phyloP scores from a whole-genome alignment of 2,329 filamentous ascomycete species.

The Penicillium paneum region DNA sequence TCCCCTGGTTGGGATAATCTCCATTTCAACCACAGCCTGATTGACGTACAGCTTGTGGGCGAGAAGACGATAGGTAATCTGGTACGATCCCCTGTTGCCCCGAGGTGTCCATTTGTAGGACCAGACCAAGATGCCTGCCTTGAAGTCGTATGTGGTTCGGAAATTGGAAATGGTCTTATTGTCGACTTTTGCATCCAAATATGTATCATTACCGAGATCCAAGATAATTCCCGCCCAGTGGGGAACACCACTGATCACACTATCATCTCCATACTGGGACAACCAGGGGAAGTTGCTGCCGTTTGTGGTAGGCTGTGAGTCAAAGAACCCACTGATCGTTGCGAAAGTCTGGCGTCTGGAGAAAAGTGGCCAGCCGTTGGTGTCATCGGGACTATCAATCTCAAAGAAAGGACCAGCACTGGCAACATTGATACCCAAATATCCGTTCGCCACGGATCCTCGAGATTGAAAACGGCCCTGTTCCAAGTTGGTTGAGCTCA shows the following conservation, averaged over 20 bases:
- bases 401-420: constrained; percentile 64
- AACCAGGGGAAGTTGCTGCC: constrained; percentile 66
- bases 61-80: constrained; percentile 64
- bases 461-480: constrained; percentile 61
- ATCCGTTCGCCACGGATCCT: constrained; percentile 61
- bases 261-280: constrained; percentile 66
- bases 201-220: constrained; percentile 51
- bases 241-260: constrained; percentile 67
- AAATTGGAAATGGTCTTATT: constrained; percentile 60
- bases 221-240: constrained; percentile 64
- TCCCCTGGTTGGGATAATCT: constrained; percentile 55
- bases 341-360: constrained; percentile 62
- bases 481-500: constrained; percentile 53
- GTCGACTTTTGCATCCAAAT: constrained; percentile 61
- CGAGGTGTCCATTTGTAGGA: constrained; percentile 63
- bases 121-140: constrained; percentile 62
- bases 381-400: constrained; percentile 53
- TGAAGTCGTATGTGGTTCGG: constrained; percentile 59
- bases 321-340: constrained; percentile 66
- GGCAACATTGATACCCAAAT: constrained; percentile 62
- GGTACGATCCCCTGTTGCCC: constrained; percentile 47
- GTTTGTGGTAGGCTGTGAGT: constrained; percentile 57
- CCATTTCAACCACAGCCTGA: constrained; percentile 58
- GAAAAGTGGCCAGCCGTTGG: constrained; percentile 67
- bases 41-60: constrained; percentile 63